Conservation (phyloP, 768 basidiomycete genomes). For the Suillus placidus region DNA sequence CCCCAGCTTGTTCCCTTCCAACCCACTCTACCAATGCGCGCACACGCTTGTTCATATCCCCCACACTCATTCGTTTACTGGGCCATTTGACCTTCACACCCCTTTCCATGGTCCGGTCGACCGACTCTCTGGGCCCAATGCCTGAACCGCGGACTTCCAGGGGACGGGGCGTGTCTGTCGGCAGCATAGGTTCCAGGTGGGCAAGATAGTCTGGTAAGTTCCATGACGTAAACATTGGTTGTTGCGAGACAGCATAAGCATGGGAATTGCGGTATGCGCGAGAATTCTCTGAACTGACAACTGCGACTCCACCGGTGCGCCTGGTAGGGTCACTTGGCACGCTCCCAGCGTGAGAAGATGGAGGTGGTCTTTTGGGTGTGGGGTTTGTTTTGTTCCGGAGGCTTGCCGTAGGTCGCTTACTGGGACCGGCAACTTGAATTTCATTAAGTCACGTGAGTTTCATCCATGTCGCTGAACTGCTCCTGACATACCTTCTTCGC, state of each 20-base stretch:
- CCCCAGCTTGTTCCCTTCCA: conserved; percentile 81
- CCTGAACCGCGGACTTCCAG: conserved; percentile 65
- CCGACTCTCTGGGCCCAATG: conserved; percentile 48
- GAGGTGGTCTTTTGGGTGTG: conserved; percentile 34
- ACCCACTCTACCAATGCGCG: conserved; percentile 91
- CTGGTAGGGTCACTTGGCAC: conserved; percentile 48
- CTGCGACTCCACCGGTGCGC: conserved; percentile 40
- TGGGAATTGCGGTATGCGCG: conserved; percentile 79
- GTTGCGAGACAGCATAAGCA: conserved; percentile 78
- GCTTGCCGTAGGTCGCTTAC: conserved; percentile 44
- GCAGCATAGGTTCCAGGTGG: conserved; percentile 83
- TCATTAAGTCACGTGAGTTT: conserved; percentile 40
- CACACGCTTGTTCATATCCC: conserved; percentile 96
- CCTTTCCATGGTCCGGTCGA: conserved; percentile 68
- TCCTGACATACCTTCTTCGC: conserved; percentile 59
- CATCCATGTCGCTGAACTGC: conserved; percentile 20
- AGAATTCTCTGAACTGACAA: conserved; percentile 49
- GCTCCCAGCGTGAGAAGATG: conserved; percentile 35
- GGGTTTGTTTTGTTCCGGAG: conserved; percentile 37
- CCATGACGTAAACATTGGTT: conserved; percentile 84
- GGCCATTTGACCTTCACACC: conserved; percentile 94
- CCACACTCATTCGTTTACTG: conserved; percentile 91
- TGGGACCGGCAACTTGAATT: conserved; percentile 35
- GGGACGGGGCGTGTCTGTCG: conserved; percentile 72
- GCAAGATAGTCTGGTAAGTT: conserved; percentile 90